Percentiles rank a stretch among this genome's conserved stretches.
Conservation (phyloP, 129 eudicot genomes). For the Apium graveolens region DNA sequence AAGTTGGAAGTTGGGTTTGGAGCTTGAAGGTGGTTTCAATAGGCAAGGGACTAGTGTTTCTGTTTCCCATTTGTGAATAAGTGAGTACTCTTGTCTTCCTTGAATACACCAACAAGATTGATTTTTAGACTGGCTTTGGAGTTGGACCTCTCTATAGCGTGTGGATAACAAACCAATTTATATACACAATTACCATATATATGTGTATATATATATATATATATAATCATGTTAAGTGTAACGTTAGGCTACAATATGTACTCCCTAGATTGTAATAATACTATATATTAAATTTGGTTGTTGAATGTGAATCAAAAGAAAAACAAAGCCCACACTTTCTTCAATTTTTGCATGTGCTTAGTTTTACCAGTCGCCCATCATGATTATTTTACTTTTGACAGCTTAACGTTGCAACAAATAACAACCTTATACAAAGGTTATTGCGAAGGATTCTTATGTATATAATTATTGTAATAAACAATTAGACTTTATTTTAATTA, state of each 20-base stretch:
- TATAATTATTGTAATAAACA: too few relatives aligned
- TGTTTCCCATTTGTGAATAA: conserved; percentile 9
- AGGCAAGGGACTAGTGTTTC: conserved; percentile 38
- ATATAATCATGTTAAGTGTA: too few relatives aligned
- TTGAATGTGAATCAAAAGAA: background rate
- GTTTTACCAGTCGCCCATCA: background rate
- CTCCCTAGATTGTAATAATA: background rate
- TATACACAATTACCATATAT: background rate
- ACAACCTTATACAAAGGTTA: background rate
- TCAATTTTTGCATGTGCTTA: background rate
- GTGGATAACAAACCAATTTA: background rate
- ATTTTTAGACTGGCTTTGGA: background rate
- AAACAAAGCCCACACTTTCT: background rate
- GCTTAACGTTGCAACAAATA: background rate
- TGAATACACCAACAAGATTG: too few relatives aligned
- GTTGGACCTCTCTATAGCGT: background rate
- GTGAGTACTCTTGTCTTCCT: too few relatives aligned
- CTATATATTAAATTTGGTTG: background rate
- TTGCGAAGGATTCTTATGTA: too few relatives aligned
- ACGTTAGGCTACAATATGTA: too few relatives aligned
- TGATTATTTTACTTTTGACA: background rate
- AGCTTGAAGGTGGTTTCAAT: conserved; percentile 51
- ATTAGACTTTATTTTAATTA: too few relatives aligned
- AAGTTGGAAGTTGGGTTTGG: conserved; percentile 52
- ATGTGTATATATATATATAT: too few relatives aligned